Base-by-base conservation (phyloP, 169 alveolate species). In the Cryptosporidium baileyi region DNA sequence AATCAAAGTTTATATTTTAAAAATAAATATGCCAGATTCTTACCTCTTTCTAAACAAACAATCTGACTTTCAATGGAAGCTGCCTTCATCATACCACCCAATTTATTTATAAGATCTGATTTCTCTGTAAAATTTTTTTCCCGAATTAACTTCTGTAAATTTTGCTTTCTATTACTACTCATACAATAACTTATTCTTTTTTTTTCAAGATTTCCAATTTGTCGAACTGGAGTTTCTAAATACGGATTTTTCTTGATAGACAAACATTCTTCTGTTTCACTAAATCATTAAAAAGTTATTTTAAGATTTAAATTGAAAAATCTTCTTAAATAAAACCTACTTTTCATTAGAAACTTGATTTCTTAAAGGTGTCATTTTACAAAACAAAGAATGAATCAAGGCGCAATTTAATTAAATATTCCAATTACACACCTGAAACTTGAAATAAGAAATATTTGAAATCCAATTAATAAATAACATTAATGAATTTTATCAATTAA, bases 31-130 rank as follows among this genome's bases (percentile, higher is more conserved):
- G 1, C 3, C 41, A 51, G 15, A 49, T 30, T 26, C 82, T 45
- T 30, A 67, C 82, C 67, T 49, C 82, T 67, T 67, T 45, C 62
- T 22, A 67, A 38, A 26, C 82, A 67, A 11, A 67, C 82, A 9
- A 67, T 67, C 11, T 67, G 82, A 13, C 82, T 67, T 22, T 67
- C 82, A 67, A 67, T 67, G 15, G 82, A 45, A 47, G 57, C 44
- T 24, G 82, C 82, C 24, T 67, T 67, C 28, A 34, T 17, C 11
- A 22, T 13, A 11, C 82, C 82, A 6, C 82, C 82, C 19, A 67
- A 34, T 30, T 52, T 67, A 49, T 34, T 32, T 5, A 67, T 30
- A 4, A 36, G 26, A 3, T 67, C 82, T 22, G 34, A 13, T 67
- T 49, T 67, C 38, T 67, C 82, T 2, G 32, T 52, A 51, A n/a